Evolutionary conservation across 768 basidiomycete genomes (phyloP), one percentile per base, ranked within the genome.

Genomic region (Boletus tomentosulus): DNA sequence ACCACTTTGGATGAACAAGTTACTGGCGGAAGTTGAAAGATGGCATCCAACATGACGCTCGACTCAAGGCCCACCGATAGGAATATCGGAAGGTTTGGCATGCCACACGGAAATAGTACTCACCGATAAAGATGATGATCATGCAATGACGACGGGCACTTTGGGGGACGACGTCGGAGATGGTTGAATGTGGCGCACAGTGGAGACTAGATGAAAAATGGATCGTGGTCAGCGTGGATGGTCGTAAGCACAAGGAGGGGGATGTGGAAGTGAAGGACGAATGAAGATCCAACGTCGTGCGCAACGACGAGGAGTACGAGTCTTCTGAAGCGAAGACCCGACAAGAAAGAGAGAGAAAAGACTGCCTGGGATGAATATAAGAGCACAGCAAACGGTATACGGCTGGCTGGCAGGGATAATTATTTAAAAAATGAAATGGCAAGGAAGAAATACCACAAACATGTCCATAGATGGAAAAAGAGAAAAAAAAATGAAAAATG

Each of bases 141-240:
- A 76, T 77, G 65, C 77, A 71, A 76, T 62, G 67, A 66, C 45
- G 66, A 62, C 58, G 54, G 57, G 42, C 51, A 61, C 64, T 60
- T 53, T 77, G 78, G 70, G 76, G 59, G 62, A 61, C 68, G 65
- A 62, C 61, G 66, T 56, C 58, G 48, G 55, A 57, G 61, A 64
- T 56, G 57, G 63, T 63, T 61, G 64, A 71, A 66, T 65, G 73
- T 67, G 62, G 63, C 61, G 64, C 48, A 54, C 55, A 57, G 28
- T n/a, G 30, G 31, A 48, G 50, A 66, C 67, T 68, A 53, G 58
- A 57, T 55, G 65, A 61, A 63, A 61, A 63, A 63, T 56, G 58
- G 66, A 62, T 73, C 72, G 72, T 74, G 62, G 76, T 73, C 62
- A 70, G 66, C 70, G 72, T 75, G 59, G 62, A 63, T 37, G 56